Evolutionary conservation across 345 rosid genomes (phyloP).

Genomic region (Bruguiera parviflora): DNA sequence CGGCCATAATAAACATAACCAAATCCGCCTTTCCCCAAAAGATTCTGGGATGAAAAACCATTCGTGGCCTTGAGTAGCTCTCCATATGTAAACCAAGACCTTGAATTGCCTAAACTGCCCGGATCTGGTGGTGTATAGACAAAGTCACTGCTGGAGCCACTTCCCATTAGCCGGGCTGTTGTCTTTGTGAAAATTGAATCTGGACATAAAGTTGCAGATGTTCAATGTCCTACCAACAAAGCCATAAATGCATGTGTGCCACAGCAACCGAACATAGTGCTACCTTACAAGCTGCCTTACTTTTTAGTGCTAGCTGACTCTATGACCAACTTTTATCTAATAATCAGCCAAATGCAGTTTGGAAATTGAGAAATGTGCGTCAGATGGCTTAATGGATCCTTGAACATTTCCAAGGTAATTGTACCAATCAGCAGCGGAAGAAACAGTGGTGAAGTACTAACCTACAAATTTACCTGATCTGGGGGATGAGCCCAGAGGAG

Average conservation of each 20-base stretch:
- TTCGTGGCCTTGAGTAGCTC: slow-evolving; percentile 68
- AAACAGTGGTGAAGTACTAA: slow-evolving; percentile 2
- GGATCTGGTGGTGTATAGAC: slow-evolving; percentile 48
- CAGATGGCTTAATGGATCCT: background rate
- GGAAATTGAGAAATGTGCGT: background rate
- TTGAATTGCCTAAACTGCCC: slow-evolving; percentile 72
- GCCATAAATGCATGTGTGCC: slow-evolving; percentile 1
- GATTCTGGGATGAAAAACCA: slow-evolving; percentile 69
- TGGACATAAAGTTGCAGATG: slow-evolving; percentile 31
- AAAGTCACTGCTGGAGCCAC: slow-evolving; percentile 54
- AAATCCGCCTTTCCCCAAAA: slow-evolving; percentile 95
- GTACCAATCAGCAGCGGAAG: background rate
- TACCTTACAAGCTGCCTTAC: slow-evolving; percentile 1
- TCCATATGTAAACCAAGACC: slow-evolving; percentile 63
- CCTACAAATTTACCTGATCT: slow-evolving; percentile 51
- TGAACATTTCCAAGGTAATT: background rate
- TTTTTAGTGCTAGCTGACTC: background rate
- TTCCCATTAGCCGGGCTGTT: slow-evolving; percentile 64
- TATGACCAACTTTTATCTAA: background rate
- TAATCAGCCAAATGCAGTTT: background rate
- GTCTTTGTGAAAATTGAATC: slow-evolving; percentile 50
- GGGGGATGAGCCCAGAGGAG: slow-evolving; percentile 52
- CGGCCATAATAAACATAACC: slow-evolving; percentile 81
- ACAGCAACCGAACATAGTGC: background rate
- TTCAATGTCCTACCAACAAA: slow-evolving; percentile 9